phyloP scores from a whole-genome alignment of 495 filamentous ascomycete genomes.

The Evansstolkia leycettana region DNA sequence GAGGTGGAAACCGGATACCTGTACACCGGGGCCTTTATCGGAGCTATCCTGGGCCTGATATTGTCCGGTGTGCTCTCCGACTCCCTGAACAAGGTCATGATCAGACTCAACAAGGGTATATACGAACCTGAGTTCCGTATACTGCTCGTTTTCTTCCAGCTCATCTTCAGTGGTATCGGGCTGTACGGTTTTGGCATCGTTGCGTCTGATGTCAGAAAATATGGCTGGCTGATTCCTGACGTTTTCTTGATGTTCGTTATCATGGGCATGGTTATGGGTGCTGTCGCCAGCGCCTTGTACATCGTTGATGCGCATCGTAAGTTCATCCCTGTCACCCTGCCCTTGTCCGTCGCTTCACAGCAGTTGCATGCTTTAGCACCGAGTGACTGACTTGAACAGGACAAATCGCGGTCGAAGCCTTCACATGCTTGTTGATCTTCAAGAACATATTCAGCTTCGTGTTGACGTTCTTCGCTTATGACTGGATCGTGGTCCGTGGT shows the following conservation, averaged over 20 bases:
- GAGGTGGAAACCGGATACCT: conserved; percentile 80
- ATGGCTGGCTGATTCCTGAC: conserved; percentile 60
- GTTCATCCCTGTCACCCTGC: conserved; percentile 19
- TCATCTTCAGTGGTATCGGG: conserved; percentile 65
- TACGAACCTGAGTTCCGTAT: conserved; percentile 91
- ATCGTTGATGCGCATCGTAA: conserved; percentile 87
- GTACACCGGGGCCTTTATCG: conserved; percentile 78
- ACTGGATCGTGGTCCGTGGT: conserved; percentile 52
- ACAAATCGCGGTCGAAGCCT: conserved; percentile 77
- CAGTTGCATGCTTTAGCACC: no score
- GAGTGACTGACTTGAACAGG: conserved; percentile 34
- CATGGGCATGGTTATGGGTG: conserved; percentile 82
- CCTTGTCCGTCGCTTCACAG: no score
- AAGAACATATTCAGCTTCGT: conserved; percentile 88
- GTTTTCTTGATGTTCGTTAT: conserved; percentile 70
- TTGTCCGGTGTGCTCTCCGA: conserved; percentile 66
- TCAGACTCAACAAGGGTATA: conserved; percentile 60
- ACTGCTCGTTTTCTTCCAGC: conserved; percentile 66
- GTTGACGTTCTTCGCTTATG: conserved; percentile 67
- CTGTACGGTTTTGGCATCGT: conserved; percentile 77
- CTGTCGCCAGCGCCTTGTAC: conserved; percentile 76
- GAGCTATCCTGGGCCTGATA: conserved; percentile 65
- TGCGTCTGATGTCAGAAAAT: conserved; percentile 40
- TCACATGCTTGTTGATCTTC: conserved; percentile 84
- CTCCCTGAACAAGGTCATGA: conserved; percentile 56